Base-by-base conservation (phyloP, 2,329 filamentous ascomycete species). In the Alternaria novae-zelandiae region DNA sequence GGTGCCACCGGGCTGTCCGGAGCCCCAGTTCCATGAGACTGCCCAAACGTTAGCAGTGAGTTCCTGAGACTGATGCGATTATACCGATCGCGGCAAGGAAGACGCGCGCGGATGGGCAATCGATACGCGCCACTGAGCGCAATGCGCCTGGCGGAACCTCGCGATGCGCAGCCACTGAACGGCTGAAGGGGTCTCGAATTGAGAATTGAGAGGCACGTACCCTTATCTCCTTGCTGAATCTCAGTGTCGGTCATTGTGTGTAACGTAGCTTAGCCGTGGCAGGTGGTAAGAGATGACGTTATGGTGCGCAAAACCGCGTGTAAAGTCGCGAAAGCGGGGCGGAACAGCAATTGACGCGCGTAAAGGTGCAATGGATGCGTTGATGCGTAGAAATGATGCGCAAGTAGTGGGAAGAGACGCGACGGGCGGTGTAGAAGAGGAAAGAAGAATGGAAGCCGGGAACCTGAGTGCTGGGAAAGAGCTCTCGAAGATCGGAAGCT, bases 21-120 rank as follows among this genome's bases (percentile, higher is more conserved):
- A 82, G 61, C 83, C 82, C 87, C 87, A 90, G 74, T 85, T 83
- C 88, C 88, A 90, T 62, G 87, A 87, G 71, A 90, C 89, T 90
- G 36, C 20, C 32, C 12, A 57, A 12, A 45, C 47, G 51, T 64
- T 41, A 70, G 68, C 51, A 21, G 15, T 41, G 6, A 47, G 43
- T 13, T 28, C 58, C 4, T 4, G 45, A 28, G 56, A 23, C 49
- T 17, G 26, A 50, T 17, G 57, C 21, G 83, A 83, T 68, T 23
- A 46, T 5, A 15, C 21, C 45, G 54, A 56, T 12, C 20, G 84
- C 28, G 32, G 6, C 20, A 20, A 54, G 46, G 43, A 45, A 20
- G 23, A 54, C 64, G 56, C 61, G 63, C 70, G 58, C 63, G 28
- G 26, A 51, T 59, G 25, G 59, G 51, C 59, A 28, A 28, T 36